Percentiles rank a stretch among this genome's conserved stretches.
These are phyloP conservation scores for Phyllosticta citrichinensis DNA, from an alignment of 2,329 filamentous ascomycete genomes.

Conservation along the genomic window DNA sequence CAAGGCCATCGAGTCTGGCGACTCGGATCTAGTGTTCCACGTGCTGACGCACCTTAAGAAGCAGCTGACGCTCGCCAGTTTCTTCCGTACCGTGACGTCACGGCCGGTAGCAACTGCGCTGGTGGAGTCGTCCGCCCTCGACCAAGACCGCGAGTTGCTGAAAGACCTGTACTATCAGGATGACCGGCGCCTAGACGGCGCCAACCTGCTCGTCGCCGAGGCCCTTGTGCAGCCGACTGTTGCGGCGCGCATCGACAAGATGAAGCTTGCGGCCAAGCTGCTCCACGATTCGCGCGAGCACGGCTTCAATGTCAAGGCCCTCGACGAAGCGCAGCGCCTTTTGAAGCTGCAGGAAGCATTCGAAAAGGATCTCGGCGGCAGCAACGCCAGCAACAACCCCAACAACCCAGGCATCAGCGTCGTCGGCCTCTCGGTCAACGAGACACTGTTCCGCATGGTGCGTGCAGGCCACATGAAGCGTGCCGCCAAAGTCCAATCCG, in stretches of 20 bases:
- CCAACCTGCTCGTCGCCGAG: conserved; percentile 77
- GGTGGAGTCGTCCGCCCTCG: conserved; percentile 72
- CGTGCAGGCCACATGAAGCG: conserved; percentile 71
- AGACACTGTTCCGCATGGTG: conserved; percentile 85
- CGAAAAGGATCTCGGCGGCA: conserved; percentile 64
- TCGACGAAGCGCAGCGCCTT: conserved; percentile 72
- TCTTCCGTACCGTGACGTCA: conserved; percentile 84
- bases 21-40: conserved; percentile 84
- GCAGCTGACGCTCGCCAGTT: conserved; percentile 79
- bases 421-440: conserved; percentile 75
- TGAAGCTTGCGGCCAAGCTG: conserved; percentile 75
- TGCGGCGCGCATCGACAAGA: conserved; percentile 67
- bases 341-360: conserved; percentile 79
- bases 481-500: conserved; percentile 76
- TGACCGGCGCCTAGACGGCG: conserved; percentile 78
- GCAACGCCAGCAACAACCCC: conserved; percentile 18
- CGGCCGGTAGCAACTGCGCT: conserved; percentile 79
- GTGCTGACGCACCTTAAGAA: conserved; percentile 82
- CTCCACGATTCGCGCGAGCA: conserved; percentile 76
- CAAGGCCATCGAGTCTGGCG: conserved; percentile 91
- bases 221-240: conserved; percentile 64
- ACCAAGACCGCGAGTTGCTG: conserved; percentile 70
- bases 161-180: conserved; percentile 98
- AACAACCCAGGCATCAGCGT: conserved; percentile 43
- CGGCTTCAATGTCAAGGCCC: conserved; percentile 58